Base-by-base conservation (phyloP, 352 stramenopile genomes). In the Discostella stelligera region DNA sequence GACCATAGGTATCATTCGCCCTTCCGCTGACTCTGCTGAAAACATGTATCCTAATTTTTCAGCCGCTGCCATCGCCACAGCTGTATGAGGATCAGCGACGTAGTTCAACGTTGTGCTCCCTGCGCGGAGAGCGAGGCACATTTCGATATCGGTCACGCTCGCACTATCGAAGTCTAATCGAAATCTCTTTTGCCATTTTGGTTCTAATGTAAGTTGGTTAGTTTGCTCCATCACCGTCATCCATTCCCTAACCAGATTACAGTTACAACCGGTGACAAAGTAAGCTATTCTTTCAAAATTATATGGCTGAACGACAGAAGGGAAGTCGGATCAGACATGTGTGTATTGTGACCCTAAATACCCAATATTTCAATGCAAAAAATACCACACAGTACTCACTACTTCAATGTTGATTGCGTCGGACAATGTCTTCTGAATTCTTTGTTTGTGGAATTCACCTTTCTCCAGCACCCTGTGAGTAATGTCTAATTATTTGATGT, bases 361-460 rank as follows among this genome's bases (percentile, higher is more conserved):
- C 27, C 52, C 11, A 48, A 54, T 0, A 1, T 61, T 60, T 61
- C 10, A 39, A 32, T 32, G 27, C 27, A 5, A 16, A 59, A 44
- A 62, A 7, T 32, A 56, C 25, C 0, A 41, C 21, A 18, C 20
- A 25, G 0, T 53, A 81, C 79, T 74, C 50, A 83, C 79, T 16
- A 90, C 60, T 80, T 93, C 85, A 72, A 94, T 90, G 76, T 94
- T 94, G 44, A 94, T 92, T 11, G 89, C 89, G 54, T 94, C 89
- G 16, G 71, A 87, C 20, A 93, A 70, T 2, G 89, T 91, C 56
- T 82, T 89, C 27, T 86, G 20, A 77, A 94, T 93, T 14, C 68
- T 49, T 20, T 79, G 61, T 50, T 68, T 77, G 25, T 83, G 67
- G 32, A 91, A 84, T 49, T 87, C 50, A 44, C 89, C 89, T n/a